These are phyloP conservation scores for Annona squamosa DNA, from an alignment of 164 flowering plant species.

Conservation along the genomic window DNA sequence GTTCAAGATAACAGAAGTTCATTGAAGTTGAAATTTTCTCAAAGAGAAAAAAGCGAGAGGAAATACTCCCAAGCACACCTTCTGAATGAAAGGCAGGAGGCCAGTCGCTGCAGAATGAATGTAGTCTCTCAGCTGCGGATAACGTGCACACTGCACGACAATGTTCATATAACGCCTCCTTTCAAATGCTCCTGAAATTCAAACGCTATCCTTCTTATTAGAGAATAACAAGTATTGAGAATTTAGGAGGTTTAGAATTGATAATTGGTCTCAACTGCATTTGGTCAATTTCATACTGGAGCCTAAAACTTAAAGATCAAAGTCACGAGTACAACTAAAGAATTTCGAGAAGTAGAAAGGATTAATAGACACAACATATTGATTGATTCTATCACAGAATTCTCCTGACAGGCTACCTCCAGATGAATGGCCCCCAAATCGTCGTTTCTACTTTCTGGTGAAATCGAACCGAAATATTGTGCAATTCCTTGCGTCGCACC, in stretches of 20 bases:
- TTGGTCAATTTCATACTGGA: neutral
- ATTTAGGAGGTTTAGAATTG: neutral
- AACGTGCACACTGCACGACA: conserved; percentile 72
- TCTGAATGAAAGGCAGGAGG: conserved; percentile 60
- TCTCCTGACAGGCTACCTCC: too few relatives aligned
- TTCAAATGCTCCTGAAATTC: conserved; percentile 69
- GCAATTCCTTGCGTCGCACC: too few relatives aligned
- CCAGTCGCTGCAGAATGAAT: conserved; percentile 58
- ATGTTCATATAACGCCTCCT: conserved; percentile 78
- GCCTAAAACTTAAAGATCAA: neutral
- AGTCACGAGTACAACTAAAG: too few relatives aligned
- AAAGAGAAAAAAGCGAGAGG: neutral
- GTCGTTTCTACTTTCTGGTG: too few relatives aligned
- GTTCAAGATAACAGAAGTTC: too few relatives aligned
- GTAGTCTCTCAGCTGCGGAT: conserved; percentile 72
- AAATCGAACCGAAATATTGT: too few relatives aligned
- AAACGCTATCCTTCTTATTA: neutral
- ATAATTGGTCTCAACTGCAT: neutral
- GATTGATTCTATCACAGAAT: too few relatives aligned
- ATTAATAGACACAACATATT: too few relatives aligned
- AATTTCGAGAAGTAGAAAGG: too few relatives aligned
- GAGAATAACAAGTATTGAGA: neutral
- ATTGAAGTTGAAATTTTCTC: too few relatives aligned
- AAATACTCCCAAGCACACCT: conserved; percentile 32
- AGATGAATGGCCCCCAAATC: too few relatives aligned